Conservation (phyloP, 192 early-diverging fungal genomes). For the Backusella circina region DNA sequence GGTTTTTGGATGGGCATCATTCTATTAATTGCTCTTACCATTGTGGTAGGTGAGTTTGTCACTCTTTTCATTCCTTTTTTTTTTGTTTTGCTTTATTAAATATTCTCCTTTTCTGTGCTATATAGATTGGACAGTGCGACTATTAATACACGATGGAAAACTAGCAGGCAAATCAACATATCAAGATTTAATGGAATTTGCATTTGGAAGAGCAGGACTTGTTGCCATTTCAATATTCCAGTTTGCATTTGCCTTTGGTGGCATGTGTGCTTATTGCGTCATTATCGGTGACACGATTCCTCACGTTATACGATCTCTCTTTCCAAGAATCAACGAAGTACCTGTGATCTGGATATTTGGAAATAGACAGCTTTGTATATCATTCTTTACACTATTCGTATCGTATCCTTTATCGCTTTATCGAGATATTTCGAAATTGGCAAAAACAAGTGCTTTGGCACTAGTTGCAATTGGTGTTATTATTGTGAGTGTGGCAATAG, state of each 20-base stretch:
- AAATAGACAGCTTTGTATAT: conserved; percentile 71
- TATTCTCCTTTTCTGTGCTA: too few species aligned
- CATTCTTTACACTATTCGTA: conserved; percentile 69
- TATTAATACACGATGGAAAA: conserved; percentile 73
- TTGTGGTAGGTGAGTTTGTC: conserved; percentile 55
- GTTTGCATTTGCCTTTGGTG: conserved; percentile 92
- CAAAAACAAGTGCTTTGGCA: conserved; percentile 85
- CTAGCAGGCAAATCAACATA: conserved; percentile 76
- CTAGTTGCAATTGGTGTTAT: conserved; percentile 80
- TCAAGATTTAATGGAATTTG: conserved; percentile 78
- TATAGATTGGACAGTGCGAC: conserved; percentile 72
- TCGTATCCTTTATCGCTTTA: conserved; percentile 86
- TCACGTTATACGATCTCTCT: conserved; percentile 69
- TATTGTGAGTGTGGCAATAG: conserved; percentile 64
- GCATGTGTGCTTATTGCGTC: conserved; percentile 66
- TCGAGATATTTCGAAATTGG: conserved; percentile 83
- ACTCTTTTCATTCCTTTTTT: too few species aligned
- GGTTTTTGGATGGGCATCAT: conserved; percentile 47
- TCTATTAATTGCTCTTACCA: conserved; percentile 54
- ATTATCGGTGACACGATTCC: conserved; percentile 83
- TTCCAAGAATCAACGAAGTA: conserved; percentile 52
- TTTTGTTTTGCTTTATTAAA: too few species aligned
- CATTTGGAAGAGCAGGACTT: conserved; percentile 77
- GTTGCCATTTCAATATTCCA: conserved; percentile 84
- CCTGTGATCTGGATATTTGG: conserved; percentile 60